Percentiles rank a stretch among this genome's conserved stretches.
These are phyloP conservation scores for Phytophthora megakarya DNA, from an alignment of 352 stramenopile species.

Conservation along the genomic window DNA sequence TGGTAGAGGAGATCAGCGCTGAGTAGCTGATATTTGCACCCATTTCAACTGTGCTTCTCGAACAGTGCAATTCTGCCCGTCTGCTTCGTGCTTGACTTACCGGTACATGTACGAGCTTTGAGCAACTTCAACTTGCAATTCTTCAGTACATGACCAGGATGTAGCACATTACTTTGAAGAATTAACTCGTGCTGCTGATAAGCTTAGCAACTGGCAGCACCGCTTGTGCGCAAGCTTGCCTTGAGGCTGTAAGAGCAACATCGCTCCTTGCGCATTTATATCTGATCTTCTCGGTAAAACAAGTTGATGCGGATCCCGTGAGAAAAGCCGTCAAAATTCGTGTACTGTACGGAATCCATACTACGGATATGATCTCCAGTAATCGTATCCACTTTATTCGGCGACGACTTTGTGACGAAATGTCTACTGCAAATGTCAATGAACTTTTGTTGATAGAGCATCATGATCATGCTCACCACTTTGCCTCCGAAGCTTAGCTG, in stretches of 20 bases:
- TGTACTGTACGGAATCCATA: background rate
- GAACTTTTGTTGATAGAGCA: slow-evolving; percentile 1
- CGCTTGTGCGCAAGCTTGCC: too few relatives aligned
- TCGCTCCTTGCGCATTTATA: too few relatives aligned
- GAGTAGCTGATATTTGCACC: slow-evolving; percentile 8
- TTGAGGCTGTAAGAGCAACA: too few relatives aligned
- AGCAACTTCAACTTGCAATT: slow-evolving; percentile 13
- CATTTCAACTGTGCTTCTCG: background rate
- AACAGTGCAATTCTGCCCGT: slow-evolving; percentile 13
- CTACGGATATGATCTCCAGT: background rate
- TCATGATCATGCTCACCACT: background rate
- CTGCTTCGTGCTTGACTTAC: too few relatives aligned
- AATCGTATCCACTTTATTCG: slow-evolving; percentile 1
- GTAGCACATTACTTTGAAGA: too few relatives aligned
- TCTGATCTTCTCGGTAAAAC: too few relatives aligned
- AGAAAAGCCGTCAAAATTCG: background rate
- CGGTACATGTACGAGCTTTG: background rate
- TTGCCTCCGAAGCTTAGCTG: background rate
- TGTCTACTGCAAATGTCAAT: slow-evolving; percentile 6
- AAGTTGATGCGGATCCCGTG: background rate
- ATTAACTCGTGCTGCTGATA: too few relatives aligned
- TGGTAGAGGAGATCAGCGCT: background rate
- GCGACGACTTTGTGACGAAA: slow-evolving; percentile 7
- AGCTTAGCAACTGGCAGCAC: too few relatives aligned
- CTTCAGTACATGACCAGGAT: too few relatives aligned